Conservation (phyloP, 306 rosid genomes). For the Prunus kanzakura region DNA sequence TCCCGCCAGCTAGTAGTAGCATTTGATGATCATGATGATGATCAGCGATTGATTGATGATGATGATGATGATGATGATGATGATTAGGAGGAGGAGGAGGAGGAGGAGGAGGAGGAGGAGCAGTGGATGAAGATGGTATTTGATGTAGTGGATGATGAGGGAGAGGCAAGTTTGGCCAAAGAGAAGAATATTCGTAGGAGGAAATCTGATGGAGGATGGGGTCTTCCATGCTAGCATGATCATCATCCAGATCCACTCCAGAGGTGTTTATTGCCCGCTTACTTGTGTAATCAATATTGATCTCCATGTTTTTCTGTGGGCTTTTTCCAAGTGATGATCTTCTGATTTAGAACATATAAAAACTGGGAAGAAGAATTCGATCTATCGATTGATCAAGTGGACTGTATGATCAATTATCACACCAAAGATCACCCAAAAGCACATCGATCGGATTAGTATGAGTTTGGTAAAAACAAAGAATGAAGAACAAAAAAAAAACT, state of each 20-base stretch:
- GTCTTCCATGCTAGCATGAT: constrained; percentile 32
- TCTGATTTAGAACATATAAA: background rate
- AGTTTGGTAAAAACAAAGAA: too few relatives aligned
- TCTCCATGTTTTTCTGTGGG: constrained; percentile 43
- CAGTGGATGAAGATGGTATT: background rate
- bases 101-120: background rate
- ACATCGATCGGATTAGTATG: too few relatives aligned
- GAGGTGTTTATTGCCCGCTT: constrained; percentile 30
- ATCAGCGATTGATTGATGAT: constrained; percentile 24
- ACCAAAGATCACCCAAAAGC: too few relatives aligned
- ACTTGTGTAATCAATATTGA: constrained; percentile 18
- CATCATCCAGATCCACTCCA: constrained; percentile 28
- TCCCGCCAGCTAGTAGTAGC: background rate
- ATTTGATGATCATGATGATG: constrained; percentile 1
- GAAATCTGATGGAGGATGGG: constrained; percentile 39
- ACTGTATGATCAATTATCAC: background rate
- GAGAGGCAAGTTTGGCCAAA: constrained; percentile 38
- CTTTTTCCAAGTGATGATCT: background rate
- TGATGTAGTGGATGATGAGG: constrained; percentile 21
- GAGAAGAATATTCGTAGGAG: constrained; percentile 8
- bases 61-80: constrained; percentile 3
- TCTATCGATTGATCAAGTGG: background rate
- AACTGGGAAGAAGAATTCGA: background rate
- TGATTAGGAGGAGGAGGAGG: too few relatives aligned
- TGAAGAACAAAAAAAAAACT: too few relatives aligned